phyloP scores from a whole-genome alignment of 768 basidiomycete species.

The Phanerochaete carnosa region DNA sequence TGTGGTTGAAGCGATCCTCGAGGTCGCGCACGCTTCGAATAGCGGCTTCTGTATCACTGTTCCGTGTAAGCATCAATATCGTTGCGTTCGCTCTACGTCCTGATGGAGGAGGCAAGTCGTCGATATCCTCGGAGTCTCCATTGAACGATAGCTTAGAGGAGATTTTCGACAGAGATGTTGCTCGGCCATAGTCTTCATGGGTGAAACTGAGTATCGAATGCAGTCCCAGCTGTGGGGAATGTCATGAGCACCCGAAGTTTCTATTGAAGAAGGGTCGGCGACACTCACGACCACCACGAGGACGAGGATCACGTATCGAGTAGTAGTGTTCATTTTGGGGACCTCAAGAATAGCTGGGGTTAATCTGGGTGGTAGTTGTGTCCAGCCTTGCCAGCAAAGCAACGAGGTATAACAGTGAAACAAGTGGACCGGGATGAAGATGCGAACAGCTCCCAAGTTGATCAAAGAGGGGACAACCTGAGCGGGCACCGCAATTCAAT shows the following conservation, averaged over 20 bases:
- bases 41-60: constrained; percentile 57
- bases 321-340: constrained; percentile 25
- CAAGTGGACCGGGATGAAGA: no score
- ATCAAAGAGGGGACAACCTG: no score
- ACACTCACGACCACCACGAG: constrained; percentile 27
- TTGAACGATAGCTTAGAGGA: constrained; percentile 27
- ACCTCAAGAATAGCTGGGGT: neutral
- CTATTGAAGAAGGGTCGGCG: neutral
- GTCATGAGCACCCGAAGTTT: neutral
- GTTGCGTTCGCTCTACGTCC: constrained; percentile 29
- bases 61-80: constrained; percentile 56
- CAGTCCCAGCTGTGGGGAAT: constrained; percentile 23
- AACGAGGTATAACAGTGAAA: neutral
- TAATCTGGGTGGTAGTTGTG: neutral
- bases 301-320: constrained; percentile 26
- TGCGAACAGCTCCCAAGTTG: no score
- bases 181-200: constrained; percentile 60
- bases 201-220: constrained; percentile 68
- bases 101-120: constrained; percentile 1
- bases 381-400: constrained; percentile 1
- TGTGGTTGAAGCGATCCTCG: constrained; percentile 86
- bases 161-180: constrained; percentile 47
- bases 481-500: no score
- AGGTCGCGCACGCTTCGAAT: constrained; percentile 66
- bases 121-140: neutral